Conservation (phyloP, 441 rosid genomes). For the Adansonia grandidieri region DNA sequence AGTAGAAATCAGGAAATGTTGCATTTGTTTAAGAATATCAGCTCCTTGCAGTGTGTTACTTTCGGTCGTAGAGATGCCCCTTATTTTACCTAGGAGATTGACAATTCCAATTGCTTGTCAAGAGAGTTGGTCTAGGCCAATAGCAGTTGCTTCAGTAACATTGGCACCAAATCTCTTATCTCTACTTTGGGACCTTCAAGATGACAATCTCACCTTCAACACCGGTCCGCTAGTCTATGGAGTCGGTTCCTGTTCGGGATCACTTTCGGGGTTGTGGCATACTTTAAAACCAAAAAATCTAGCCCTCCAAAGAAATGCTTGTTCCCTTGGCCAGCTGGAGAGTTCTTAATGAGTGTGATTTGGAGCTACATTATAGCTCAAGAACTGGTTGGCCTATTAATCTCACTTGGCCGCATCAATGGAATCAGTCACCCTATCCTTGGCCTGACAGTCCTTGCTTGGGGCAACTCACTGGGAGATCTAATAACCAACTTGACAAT, state of each 20-base stretch:
- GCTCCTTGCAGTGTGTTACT: slow-evolving; percentile 41
- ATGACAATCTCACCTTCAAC: slow-evolving; percentile 27
- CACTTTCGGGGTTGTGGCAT: slow-evolving; percentile 53
- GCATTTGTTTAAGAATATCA: slow-evolving; percentile 32
- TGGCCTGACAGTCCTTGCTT: slow-evolving; percentile 81
- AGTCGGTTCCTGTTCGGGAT: slow-evolving; percentile 53
- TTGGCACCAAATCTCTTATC: slow-evolving; percentile 67
- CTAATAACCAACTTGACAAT: slow-evolving; percentile 67
- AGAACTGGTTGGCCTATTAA: slow-evolving; percentile 78
- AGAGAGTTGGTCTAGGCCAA: slow-evolving; percentile 75
- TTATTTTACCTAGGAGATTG: slow-evolving; percentile 72
- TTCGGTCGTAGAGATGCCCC: slow-evolving; percentile 59
- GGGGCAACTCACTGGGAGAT: slow-evolving; percentile 94
- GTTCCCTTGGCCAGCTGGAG: slow-evolving; percentile 86
- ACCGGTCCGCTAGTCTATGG: slow-evolving; percentile 43
- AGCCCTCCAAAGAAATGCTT: slow-evolving; percentile 65
- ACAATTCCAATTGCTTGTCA: slow-evolving; percentile 75
- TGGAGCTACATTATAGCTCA: slow-evolving; percentile 89
- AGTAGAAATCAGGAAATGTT: slow-evolving; percentile 29
- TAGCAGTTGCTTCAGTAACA: slow-evolving; percentile 63
- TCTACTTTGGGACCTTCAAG: slow-evolving; percentile 50
- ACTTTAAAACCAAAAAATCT: slow-evolving; percentile 51
- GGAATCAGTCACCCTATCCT: slow-evolving; percentile 69
- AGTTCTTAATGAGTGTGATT: slow-evolving; percentile 79
- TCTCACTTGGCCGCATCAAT: slow-evolving; percentile 62